These are phyloP conservation scores for Peziza echinospora DNA, from an alignment of 495 filamentous ascomycete genomes.

Conservation along the genomic window DNA sequence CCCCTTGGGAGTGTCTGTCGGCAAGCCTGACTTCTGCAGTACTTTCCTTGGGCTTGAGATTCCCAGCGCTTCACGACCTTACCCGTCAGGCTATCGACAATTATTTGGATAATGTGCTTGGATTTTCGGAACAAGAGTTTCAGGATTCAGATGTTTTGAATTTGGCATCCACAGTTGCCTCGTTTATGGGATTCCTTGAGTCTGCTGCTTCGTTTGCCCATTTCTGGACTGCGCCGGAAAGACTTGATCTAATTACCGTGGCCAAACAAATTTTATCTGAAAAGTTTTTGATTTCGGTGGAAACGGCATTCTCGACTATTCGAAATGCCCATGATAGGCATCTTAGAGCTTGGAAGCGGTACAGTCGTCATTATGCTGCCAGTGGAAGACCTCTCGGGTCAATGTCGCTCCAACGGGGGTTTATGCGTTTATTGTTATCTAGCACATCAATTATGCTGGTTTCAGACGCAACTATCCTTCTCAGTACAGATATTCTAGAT, in stretches of 20 bases:
- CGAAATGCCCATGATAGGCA: slow-evolving; percentile 37
- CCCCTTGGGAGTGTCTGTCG: slow-evolving; percentile 76
- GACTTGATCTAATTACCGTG: slow-evolving; percentile 43
- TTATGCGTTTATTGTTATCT: slow-evolving; percentile 63
- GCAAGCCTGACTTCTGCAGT: slow-evolving; percentile 54
- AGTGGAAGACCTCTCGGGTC: slow-evolving; percentile 63
- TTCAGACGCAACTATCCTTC: slow-evolving; percentile 35
- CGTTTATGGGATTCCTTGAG: slow-evolving; percentile 69
- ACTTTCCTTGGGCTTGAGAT: slow-evolving; percentile 51
- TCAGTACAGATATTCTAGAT: slow-evolving; percentile 46
- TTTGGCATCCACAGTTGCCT: slow-evolving; percentile 52
- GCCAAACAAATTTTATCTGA: slow-evolving; percentile 57
- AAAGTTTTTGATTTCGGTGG: slow-evolving; percentile 57
- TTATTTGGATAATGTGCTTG: slow-evolving; percentile 45
- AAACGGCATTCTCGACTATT: slow-evolving; percentile 70
- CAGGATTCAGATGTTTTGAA: slow-evolving; percentile 39
- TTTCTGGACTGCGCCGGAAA: slow-evolving; percentile 56
- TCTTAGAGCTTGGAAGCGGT: slow-evolving; percentile 58
- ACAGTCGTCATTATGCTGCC: slow-evolving; percentile 57
- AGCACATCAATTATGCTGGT: slow-evolving; percentile 50
- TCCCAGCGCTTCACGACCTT: slow-evolving; percentile 38
- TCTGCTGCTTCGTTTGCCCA: slow-evolving; percentile 50
- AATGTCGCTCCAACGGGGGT: slow-evolving; percentile 73
- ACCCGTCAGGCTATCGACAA: slow-evolving; percentile 37
- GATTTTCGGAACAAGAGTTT: slow-evolving; percentile 24